Evolutionary conservation across 345 rosid species (phyloP), one percentile per base, ranked within the genome.

Genomic region (Dipteronia sinensis): DNA sequence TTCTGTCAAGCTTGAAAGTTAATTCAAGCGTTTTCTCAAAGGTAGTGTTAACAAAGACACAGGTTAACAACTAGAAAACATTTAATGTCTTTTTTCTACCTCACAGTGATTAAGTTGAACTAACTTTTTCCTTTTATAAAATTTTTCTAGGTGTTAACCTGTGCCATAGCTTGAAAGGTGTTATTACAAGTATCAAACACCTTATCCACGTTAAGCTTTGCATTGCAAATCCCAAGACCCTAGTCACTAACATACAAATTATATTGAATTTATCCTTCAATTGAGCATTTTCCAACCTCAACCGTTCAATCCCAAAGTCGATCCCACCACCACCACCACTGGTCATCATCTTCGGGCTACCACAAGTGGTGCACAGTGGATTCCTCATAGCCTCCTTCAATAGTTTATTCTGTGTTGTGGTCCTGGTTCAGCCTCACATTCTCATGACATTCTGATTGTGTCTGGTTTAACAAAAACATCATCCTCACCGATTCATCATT

Each of bases 361-460:
- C 91, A 69, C 98, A 94, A 47, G 53, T 85, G 75, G 53, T 82
- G 92, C 98, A 94, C 8, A 83, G 59, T 7, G 92, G 91, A 69
- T 76, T 83, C 47, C 69, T 78, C 80, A 89, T 70, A 68, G 88
- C 83, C 7, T 88, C 88, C 81, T 80, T 89, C 74, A 92, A 77
- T 20, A 86, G 55, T 61, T 78, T 78, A 73, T 92, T 89, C 82
- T 91, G 97, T 1, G 86, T 87, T 90, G 69, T 91, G 90, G 19
- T 90, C 96, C 85, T 91, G 88, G 34, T 83, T 85, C 2, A 94
- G 92, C 44, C 87, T 73, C 17, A 72, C 62, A 71, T 90, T 91
- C 86, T 90, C 96, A 70, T 91, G 91, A 2, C 97, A 79, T 80
- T 91, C 98, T 83, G 86, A 46, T 80, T 91, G 96, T 7, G 93